A percentile compares a stretch with the other conserved stretches of the same genome.
Evolutionary conservation across 2,329 filamentous ascomycete genomes (phyloP).

Genomic region (Beauveria caledonica): DNA sequence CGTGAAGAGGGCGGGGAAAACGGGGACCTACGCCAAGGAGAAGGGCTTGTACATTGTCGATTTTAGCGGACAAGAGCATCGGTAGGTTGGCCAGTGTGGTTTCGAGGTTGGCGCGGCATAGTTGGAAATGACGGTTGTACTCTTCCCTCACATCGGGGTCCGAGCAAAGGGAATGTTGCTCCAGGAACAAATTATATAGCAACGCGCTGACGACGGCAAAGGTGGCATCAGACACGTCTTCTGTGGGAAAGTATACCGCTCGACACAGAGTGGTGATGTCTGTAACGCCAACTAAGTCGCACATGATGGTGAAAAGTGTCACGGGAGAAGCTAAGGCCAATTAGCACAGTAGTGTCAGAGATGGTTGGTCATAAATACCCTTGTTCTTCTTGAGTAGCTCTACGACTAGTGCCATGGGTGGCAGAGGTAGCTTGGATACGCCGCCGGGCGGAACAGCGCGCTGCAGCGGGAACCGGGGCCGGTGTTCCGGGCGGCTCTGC

Average conservation of each 20-base stretch:
- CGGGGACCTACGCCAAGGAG: conserved; percentile 42
- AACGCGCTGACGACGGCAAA: conserved; percentile 44
- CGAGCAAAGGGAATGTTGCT: conserved; percentile 31
- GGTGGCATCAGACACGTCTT: conserved; percentile 40
- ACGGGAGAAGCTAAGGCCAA: conserved; percentile 32
- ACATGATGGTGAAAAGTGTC: conserved; percentile 41
- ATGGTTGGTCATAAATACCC: conserved; percentile 21
- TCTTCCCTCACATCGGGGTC: conserved; percentile 26
- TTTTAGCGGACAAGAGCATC: conserved; percentile 46
- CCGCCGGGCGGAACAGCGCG: conserved; percentile 37
- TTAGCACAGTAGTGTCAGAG: conserved; percentile 1
- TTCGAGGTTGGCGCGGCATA: conserved; percentile 42
- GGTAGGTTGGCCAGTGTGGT: conserved; percentile 43
- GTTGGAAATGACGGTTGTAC: conserved; percentile 29
- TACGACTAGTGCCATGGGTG: conserved; percentile 43
- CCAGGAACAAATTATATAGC: conserved; percentile 42
- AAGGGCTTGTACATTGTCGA: conserved; percentile 49
- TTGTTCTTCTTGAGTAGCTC: conserved; percentile 40
- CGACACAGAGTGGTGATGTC: conserved; percentile 43
- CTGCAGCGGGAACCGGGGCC: conserved; percentile 38
- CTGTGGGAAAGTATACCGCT: conserved; percentile 42
- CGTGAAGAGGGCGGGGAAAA: not conserved
- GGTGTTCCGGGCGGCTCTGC: conserved; percentile 31
- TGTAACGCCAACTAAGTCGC: conserved; percentile 39
- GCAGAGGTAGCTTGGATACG: conserved; percentile 45